Percentiles rank a stretch among this genome's conserved stretches.
Conservation (phyloP, 2,329 filamentous ascomycete species). For the Fusarium luffae region DNA sequence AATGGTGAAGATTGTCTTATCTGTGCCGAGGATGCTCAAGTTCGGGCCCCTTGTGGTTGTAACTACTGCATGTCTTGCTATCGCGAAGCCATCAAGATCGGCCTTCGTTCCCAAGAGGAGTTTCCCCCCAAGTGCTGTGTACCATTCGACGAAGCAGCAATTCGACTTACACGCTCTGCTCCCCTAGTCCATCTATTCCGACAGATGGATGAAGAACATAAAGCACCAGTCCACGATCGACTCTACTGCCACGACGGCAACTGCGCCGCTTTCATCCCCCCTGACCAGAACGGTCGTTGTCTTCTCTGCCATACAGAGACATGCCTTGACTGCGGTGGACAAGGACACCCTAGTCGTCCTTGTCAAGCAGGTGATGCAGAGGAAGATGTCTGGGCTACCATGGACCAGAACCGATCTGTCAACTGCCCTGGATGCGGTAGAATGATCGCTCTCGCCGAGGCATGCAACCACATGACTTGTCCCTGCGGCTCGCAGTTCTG, state of each 20-base stretch:
- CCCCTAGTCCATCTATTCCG: constrained; percentile 38
- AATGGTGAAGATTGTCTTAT: constrained; percentile 30
- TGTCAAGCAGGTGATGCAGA: constrained; percentile 17
- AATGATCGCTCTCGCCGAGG: constrained; percentile 34
- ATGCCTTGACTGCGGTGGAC: constrained; percentile 19
- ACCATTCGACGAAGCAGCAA: constrained; percentile 22
- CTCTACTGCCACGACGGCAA: constrained; percentile 40
- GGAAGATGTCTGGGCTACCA: constrained; percentile 43
- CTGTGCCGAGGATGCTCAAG: constrained; percentile 19
- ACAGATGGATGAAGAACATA: constrained; percentile 29
- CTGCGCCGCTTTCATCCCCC: constrained; percentile 41
- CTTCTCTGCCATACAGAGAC: constrained; percentile 22
- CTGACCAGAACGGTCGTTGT: constrained; percentile 7
- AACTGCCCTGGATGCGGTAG: constrained; percentile 42
- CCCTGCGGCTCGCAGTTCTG: constrained; percentile 61
- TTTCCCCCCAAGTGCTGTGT: constrained; percentile 44
- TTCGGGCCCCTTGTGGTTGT: constrained; percentile 29
- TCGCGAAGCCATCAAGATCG: constrained; percentile 31
- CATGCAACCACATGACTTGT: constrained; percentile 52
- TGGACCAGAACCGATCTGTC: constrained; percentile 39
- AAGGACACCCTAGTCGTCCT: constrained; percentile 15
- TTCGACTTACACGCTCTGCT: constrained; percentile 24
- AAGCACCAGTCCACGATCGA: constrained; percentile 4
- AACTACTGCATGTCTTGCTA: constrained; percentile 39
- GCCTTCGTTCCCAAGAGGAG: constrained; percentile 29